phyloP scores from a whole-genome alignment of 2,329 filamentous ascomycete species.

The Penicillium glabrum region DNA sequence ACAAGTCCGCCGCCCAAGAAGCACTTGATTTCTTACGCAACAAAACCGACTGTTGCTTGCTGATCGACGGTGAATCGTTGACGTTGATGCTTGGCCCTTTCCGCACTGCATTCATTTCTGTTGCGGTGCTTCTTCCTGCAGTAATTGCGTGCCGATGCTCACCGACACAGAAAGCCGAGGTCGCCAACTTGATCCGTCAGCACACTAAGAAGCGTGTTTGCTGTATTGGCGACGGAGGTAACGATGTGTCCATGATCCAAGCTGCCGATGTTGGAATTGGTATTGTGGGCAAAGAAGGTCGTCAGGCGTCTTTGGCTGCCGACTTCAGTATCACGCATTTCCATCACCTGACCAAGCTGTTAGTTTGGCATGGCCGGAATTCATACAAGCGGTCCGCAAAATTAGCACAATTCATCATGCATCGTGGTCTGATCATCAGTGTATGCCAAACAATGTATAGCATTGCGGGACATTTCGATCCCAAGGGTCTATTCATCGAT shows the following conservation, averaged over 20 bases:
- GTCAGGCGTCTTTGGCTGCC: slow-evolving; percentile 89
- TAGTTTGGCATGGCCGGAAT: slow-evolving; percentile 99
- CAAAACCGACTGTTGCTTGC: slow-evolving; percentile 80
- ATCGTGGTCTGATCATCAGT: slow-evolving; percentile 89
- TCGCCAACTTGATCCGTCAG: slow-evolving; percentile 84
- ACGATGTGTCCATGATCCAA: slow-evolving; percentile 99
- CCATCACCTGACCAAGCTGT: slow-evolving; percentile 86
- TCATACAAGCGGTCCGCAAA: slow-evolving; percentile 96
- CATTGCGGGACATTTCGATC: slow-evolving; percentile 88
- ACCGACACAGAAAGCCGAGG: slow-evolving; percentile 93
- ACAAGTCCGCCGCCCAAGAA: slow-evolving; percentile 81
- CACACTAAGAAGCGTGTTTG: slow-evolving; percentile 94
- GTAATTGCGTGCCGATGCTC: slow-evolving; percentile 97
- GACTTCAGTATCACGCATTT: slow-evolving; percentile 98
- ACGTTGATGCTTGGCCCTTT: slow-evolving; percentile 80
- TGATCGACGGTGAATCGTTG: slow-evolving; percentile 93
- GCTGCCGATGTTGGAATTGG: slow-evolving; percentile 96
- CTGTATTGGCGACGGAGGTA: slow-evolving; percentile 96
- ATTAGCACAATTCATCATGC: slow-evolving; percentile 96
- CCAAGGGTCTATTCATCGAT: slow-evolving; percentile 90
- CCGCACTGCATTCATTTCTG: slow-evolving; percentile 78
- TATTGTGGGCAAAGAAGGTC: slow-evolving; percentile 96
- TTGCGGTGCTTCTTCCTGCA: slow-evolving; percentile 82
- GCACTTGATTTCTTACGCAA: slow-evolving; percentile 84
- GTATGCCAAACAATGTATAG: slow-evolving; percentile 98